phyloP scores from a whole-genome alignment of 106 monocot genomes.

The Acorus calamus region DNA sequence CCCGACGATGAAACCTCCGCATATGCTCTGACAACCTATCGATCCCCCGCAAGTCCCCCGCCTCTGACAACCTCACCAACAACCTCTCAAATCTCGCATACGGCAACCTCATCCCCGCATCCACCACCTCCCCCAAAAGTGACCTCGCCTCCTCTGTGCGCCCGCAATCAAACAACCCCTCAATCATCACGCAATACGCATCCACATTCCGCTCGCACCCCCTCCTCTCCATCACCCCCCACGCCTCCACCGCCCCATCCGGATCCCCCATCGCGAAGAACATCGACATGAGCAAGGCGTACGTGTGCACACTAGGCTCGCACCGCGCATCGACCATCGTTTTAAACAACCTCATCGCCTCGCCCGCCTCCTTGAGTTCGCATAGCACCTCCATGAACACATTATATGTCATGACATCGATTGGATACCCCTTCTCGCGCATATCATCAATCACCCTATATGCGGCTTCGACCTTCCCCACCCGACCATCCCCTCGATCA shows the following conservation, averaged over 20 bases:
- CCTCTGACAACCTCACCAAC: constrained; percentile 46
- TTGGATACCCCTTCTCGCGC: constrained; percentile 68
- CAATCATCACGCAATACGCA: constrained; percentile 70
- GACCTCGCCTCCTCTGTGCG: constrained; percentile 57
- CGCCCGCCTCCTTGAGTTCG: constrained; percentile 47
- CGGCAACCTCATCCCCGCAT: constrained; percentile 57
- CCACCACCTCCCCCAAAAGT: constrained; percentile 76
- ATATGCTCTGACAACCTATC: constrained; percentile 88
- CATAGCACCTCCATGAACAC: constrained; percentile 88
- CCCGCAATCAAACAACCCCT: constrained; percentile 57
- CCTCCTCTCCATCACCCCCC: constrained; percentile 75
- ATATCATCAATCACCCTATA: constrained; percentile 84
- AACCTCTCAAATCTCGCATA: constrained; percentile 69
- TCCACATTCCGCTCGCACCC: constrained; percentile 46
- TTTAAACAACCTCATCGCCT: constrained; percentile 63
- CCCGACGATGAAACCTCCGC: constrained; percentile 83
- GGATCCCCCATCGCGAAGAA: constrained; percentile 62
- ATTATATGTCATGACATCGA: constrained; percentile 87
- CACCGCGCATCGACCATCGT: constrained; percentile 67
- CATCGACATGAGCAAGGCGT: constrained; percentile 81
- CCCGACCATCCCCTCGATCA: constrained; percentile 89
- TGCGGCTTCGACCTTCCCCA: constrained; percentile 58
- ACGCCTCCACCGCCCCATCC: constrained; percentile 53
- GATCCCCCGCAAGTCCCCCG: constrained; percentile 73
- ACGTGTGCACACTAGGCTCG: constrained; percentile 93